phyloP scores from a whole-genome alignment of 768 basidiomycete genomes.

The Auricularia cornea region DNA sequence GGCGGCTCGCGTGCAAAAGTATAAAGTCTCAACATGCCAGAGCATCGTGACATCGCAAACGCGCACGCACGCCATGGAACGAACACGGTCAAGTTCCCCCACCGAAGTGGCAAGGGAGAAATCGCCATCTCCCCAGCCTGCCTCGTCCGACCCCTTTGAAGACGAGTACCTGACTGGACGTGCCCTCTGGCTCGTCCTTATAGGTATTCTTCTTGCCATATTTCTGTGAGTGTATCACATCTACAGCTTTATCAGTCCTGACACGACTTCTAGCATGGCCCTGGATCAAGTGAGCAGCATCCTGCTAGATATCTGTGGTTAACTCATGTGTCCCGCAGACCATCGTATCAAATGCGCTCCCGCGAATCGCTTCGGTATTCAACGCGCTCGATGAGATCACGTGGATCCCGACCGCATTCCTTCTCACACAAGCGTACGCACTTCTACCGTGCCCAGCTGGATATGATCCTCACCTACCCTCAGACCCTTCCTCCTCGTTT shows the following conservation, averaged over 20 bases:
- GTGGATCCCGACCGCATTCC: conserved; percentile 7
- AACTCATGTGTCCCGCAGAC: conserved; percentile 12
- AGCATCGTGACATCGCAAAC: too few species aligned
- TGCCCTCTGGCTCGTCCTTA: background rate
- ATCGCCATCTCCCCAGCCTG: too few species aligned
- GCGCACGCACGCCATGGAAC: too few species aligned
- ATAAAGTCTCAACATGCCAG: too few species aligned
- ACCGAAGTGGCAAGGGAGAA: too few species aligned
- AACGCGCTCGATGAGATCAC: conserved; percentile 5
- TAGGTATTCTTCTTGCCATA: background rate
- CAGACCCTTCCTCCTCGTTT: conserved; percentile 18
- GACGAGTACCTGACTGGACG: background rate
- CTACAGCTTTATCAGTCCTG: background rate
- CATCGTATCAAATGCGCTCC: conserved; percentile 18
- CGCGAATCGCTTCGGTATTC: conserved; percentile 7
- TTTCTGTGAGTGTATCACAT: background rate
- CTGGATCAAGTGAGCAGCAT: background rate
- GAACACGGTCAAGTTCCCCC: too few species aligned
- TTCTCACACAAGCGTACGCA: conserved; percentile 2
- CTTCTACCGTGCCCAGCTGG: too few species aligned
- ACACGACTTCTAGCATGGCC: background rate
- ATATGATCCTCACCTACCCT: too few species aligned
- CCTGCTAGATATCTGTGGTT: background rate
- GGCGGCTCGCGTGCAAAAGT: too few species aligned
- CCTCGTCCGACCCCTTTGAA: too few species aligned